phyloP scores from a whole-genome alignment of 2,329 filamentous ascomycete species.

The Tolypocladium cylindrosporum region DNA sequence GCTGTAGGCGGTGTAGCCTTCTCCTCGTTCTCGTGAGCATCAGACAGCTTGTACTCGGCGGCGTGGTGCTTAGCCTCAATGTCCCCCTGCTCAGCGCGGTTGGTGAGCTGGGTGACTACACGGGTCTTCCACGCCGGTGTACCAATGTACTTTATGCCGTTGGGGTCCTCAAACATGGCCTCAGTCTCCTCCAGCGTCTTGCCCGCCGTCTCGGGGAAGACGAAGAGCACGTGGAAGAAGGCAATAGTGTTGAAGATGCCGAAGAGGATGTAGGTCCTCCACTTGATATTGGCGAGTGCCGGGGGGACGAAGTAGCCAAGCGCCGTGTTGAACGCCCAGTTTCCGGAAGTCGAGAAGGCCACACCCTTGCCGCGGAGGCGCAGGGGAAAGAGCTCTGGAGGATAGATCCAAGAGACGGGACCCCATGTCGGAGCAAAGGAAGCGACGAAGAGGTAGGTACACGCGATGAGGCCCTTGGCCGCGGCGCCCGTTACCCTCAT shows the following conservation, averaged over 20 bases:
- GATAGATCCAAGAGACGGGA: constrained; percentile 45
- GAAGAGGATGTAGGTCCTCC: constrained; percentile 43
- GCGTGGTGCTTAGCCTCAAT: constrained; percentile 13
- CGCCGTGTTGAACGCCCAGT: constrained; percentile 31
- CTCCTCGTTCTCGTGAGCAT: constrained; percentile 9
- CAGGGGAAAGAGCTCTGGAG: constrained; percentile 43
- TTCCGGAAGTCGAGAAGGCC: constrained; percentile 36
- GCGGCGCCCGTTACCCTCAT: constrained; percentile 34
- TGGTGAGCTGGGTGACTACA: constrained; percentile 10
- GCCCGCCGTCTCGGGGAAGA: constrained; percentile 46
- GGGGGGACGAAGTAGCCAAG: constrained; percentile 28
- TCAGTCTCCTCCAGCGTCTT: constrained; percentile 46
- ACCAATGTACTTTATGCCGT: constrained; percentile 19
- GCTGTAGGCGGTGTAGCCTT: background rate
- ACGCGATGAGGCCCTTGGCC: constrained; percentile 55
- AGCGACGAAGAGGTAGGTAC: constrained; percentile 55
- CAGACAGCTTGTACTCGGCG: constrained; percentile 8
- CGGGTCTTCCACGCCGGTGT: constrained; percentile 22
- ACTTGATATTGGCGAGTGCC: constrained; percentile 29
- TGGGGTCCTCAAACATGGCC: constrained; percentile 32
- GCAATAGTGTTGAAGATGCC: constrained; percentile 40
- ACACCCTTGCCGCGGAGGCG: constrained; percentile 42
- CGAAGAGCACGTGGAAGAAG: constrained; percentile 41
- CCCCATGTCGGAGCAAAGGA: constrained; percentile 35
- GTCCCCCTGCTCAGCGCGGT: constrained; percentile 15